phyloP scores from a whole-genome alignment of 1,139 yeast species.

The Candida freyschussii region DNA sequence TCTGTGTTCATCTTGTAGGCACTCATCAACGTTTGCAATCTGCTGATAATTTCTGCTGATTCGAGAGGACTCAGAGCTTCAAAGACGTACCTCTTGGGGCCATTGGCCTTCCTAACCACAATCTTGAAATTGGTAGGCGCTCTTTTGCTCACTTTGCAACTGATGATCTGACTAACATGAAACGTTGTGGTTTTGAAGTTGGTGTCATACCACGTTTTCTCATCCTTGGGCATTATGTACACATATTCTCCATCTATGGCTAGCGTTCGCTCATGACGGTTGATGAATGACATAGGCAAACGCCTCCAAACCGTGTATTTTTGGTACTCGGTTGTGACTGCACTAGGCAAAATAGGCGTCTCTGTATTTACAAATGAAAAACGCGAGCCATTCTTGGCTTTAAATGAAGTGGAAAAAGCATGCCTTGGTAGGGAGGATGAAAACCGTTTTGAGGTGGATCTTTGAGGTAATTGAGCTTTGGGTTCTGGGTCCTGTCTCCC shows the following conservation, averaged over 20 bases:
- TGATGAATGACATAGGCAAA: slow-evolving; percentile 77
- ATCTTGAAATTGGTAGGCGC: slow-evolving; percentile 79
- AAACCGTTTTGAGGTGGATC: slow-evolving; percentile 8
- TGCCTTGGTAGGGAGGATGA: slow-evolving; percentile 16
- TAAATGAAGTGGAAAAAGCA: slow-evolving; percentile 18
- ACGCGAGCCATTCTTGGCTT: slow-evolving; percentile 12
- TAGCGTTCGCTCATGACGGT: slow-evolving; percentile 75
- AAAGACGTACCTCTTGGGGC: slow-evolving; percentile 76
- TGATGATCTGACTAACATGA: slow-evolving; percentile 74
- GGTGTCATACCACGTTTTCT: slow-evolving; percentile 60
- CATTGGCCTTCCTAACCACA: slow-evolving; percentile 62
- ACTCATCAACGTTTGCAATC: slow-evolving; percentile 49
- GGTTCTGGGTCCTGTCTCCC: slow-evolving; percentile 1
- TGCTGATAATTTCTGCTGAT: slow-evolving; percentile 71
- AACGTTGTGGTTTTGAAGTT: slow-evolving; percentile 81
- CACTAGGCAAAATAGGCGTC: slow-evolving; percentile 9
- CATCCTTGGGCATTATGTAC: slow-evolving; percentile 76
- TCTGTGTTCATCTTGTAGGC: slow-evolving; percentile 41
- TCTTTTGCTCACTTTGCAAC: slow-evolving; percentile 73
- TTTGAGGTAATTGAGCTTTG: slow-evolving; percentile 5
- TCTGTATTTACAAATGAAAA: slow-evolving; percentile 7
- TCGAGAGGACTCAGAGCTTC: slow-evolving; percentile 65
- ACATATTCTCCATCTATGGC: slow-evolving; percentile 93
- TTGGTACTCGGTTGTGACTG: slow-evolving; percentile 31
- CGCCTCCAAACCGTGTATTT: slow-evolving; percentile 83